Evolutionary conservation across 1,284 basidiomycete genomes (phyloP).

Genomic region (Ustilago lituana): DNA sequence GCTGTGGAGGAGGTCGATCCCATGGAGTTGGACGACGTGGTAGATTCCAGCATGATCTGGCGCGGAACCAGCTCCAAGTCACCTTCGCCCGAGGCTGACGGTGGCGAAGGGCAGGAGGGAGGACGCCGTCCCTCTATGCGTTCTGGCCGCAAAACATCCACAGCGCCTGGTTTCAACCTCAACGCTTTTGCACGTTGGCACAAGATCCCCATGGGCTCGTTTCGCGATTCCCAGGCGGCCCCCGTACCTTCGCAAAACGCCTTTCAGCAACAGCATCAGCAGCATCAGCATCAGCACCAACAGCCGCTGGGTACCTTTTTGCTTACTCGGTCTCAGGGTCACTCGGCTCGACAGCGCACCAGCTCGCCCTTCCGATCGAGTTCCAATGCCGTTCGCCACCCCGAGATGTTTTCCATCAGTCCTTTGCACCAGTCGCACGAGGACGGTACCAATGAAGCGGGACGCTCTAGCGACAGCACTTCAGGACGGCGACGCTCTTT

Average conservation of each 20-base stretch:
- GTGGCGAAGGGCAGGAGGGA: constrained; percentile 11
- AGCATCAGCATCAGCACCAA: constrained; percentile 27
- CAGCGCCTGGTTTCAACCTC: constrained; percentile 47
- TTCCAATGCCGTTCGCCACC: constrained; percentile 33
- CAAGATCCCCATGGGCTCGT: constrained; percentile 65
- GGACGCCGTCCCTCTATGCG: constrained; percentile 27
- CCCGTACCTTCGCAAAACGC: constrained; percentile 27
- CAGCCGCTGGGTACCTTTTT: constrained; percentile 54
- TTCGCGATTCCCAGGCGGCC: constrained; percentile 58
- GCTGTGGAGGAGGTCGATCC: constrained; percentile 36
- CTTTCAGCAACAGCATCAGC: constrained; percentile 32
- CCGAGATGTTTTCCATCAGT: constrained; percentile 47
- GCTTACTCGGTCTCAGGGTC: constrained; percentile 49
- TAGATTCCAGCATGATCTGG: constrained; percentile 60
- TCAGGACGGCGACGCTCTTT: constrained; percentile 41
- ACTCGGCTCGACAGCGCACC: constrained; percentile 28
- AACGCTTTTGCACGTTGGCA: constrained; percentile 64
- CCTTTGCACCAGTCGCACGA: constrained; percentile 32
- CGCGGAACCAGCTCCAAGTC: constrained; percentile 48
- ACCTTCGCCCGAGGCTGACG: constrained; percentile 35
- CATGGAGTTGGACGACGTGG: constrained; percentile 65
- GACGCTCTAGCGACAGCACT: constrained; percentile 18
- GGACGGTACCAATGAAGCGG: constrained; percentile 21
- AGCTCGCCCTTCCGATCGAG: constrained; percentile 58
- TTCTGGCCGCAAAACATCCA: constrained; percentile 20